These are phyloP conservation scores for Saturnispora saitoi DNA, from an alignment of 805 yeast genomes.

Conservation along the genomic window DNA sequence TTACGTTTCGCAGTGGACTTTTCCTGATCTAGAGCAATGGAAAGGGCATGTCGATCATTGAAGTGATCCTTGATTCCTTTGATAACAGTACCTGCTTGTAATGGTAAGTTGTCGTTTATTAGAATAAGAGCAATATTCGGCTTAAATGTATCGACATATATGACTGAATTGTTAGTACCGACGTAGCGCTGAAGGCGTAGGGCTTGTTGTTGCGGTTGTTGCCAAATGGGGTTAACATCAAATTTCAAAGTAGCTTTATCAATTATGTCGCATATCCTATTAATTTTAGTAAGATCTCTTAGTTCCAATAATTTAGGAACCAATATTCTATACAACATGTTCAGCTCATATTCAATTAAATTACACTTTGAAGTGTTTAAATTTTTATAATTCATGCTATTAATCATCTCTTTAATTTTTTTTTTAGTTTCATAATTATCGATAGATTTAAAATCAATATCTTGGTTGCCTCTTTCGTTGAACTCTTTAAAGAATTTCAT, in stretches of 20 bases:
- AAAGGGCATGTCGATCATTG: background rate
- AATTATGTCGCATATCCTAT: background rate
- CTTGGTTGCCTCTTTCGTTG: conserved; percentile 40
- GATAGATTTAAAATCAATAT: conserved; percentile 23
- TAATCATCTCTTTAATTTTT: conserved; percentile 29
- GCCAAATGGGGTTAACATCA: background rate
- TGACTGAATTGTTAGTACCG: background rate
- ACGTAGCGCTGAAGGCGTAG: too few species aligned
- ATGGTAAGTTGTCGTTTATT: background rate
- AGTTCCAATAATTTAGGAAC: conserved; percentile 4
- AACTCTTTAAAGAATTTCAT: conserved; percentile 57
- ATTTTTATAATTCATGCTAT: conserved; percentile 17
- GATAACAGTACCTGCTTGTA: background rate
- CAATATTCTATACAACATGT: conserved; percentile 7
- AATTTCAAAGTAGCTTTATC: background rate
- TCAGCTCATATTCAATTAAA: conserved; percentile 20
- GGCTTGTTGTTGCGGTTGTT: too few species aligned
- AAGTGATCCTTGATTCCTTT: background rate
- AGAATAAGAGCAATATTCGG: background rate
- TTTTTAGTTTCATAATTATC: conserved; percentile 34
- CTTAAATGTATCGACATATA: background rate
- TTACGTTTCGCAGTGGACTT: background rate
- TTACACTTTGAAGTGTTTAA: conserved; percentile 20
- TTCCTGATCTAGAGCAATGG: background rate
- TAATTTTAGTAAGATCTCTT: background rate